Base-by-base conservation (phyloP, 2,329 filamentous ascomycete species). In the Fusarium sp. region DNA sequence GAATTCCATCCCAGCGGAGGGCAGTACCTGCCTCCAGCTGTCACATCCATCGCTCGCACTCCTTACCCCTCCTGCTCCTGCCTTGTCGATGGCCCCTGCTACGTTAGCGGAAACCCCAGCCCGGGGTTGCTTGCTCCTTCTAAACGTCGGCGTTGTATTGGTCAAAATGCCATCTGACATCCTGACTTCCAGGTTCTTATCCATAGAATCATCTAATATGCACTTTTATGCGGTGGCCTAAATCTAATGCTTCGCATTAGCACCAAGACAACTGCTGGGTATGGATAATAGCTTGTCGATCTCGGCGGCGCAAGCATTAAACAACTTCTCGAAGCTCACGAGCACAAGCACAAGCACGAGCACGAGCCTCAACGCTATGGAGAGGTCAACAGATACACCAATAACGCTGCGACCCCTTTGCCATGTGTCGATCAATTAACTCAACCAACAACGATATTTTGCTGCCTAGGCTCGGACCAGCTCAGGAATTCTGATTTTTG, bases 221-320 rank as follows among this genome's bases (percentile, higher is more conserved):
- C 70, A 73, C 48, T 56, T 67, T 55, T 36, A 73, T 63, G 62
- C 36, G 55, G 60, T 24, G 69, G 67, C 71, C 68, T 57, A 60
- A 52, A 67, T 31, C 26, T 33, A 58, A 74, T 75, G 72, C 63
- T 51, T 69, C 38, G 64, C 72, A 69, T 74, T 69, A 63, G 60
- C 51, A 69, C 54, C 41, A 62, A 36, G n/a, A 26, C 63, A 45
- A 55, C 39, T 39, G 33, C 59, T 45, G 44, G 38, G 22, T 45
- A 20, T 51, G 22, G 13, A 13, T 38, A 18, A 31, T 33, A 42
- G 54, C 41, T 47, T 66, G 63, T 24, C 47, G 52, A 69, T 64
- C 64, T 69, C 44, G 61, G 48, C 41, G n/a, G 41, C 62, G 38
- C 42, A 66, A 73, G 49, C 39, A 58, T 60, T 28, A 57, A 69